phyloP scores from a whole-genome alignment of 371 early-diverging fungal genomes.

The Rhizomucor pusillus region DNA sequence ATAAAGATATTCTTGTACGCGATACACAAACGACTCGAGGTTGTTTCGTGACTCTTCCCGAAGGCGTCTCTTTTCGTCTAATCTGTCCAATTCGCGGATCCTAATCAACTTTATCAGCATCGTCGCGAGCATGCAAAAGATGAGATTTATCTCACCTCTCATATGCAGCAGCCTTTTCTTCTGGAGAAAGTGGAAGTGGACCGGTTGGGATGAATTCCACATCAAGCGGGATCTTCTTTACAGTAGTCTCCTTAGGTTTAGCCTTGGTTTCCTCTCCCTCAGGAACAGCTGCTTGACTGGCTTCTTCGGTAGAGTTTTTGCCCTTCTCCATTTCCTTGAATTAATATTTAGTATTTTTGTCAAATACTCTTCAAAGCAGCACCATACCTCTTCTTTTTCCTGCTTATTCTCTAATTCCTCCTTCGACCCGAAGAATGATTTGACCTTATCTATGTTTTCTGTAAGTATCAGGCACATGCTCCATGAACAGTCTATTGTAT shows the following conservation, averaged over 20 bases:
- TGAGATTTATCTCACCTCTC: conserved; percentile 22
- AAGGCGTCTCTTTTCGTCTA: conserved; percentile 54
- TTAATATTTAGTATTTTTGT: not conserved
- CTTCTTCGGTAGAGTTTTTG: conserved; percentile 7
- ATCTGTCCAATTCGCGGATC: conserved; percentile 28
- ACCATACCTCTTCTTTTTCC: conserved; percentile 17
- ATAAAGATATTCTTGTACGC: conserved; percentile 75
- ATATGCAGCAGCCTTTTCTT: conserved; percentile 33
- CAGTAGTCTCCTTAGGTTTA: conserved; percentile 27
- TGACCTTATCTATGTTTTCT: conserved; percentile 54
- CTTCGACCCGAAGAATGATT: conserved; percentile 75
- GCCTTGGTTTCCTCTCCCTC: conserved; percentile 10
- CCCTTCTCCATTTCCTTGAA: conserved; percentile 1
- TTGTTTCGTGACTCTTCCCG: conserved; percentile 86
- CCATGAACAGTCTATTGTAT: not conserved
- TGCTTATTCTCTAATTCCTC: conserved; percentile 23
- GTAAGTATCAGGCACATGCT: not conserved
- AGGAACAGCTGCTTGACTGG: conserved; percentile 9
- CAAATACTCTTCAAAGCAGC: not conserved
- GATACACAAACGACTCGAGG: conserved; percentile 90
- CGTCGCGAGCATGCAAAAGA: not conserved
- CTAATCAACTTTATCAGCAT: conserved; percentile 9
- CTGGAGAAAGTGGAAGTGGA: conserved; percentile 36
- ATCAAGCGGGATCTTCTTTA: conserved; percentile 41
- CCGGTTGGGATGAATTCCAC: conserved; percentile 44